Evolutionary conservation across 2,329 filamentous ascomycete species (phyloP).

Genomic region (Xylariaceae sp.): DNA sequence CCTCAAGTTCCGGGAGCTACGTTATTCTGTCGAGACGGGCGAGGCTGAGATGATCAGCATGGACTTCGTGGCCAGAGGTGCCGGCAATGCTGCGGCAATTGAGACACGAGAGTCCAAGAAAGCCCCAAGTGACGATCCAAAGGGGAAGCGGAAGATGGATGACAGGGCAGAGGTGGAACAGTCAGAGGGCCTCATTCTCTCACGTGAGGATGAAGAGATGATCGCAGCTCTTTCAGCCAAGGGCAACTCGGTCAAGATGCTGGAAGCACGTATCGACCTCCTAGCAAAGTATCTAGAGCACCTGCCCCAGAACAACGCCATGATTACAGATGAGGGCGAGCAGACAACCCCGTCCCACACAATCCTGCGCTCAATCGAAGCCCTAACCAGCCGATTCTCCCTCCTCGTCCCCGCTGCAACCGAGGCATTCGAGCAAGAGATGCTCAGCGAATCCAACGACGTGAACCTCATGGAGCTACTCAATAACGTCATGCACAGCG

Average conservation of each 20-base stretch:
- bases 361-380: conserved; percentile 83
- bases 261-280: conserved; percentile 71
- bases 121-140: conserved; percentile 41
- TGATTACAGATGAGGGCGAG: conserved; percentile 29
- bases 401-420: conserved; percentile 71
- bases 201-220: conserved; percentile 57
- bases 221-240: conserved; percentile 73
- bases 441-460: conserved; percentile 76
- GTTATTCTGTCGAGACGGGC: conserved; percentile 86
- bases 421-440: conserved; percentile 64
- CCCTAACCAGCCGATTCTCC: conserved; percentile 76
- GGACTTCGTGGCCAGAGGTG: conserved; percentile 83
- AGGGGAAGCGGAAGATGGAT: conserved; percentile 48
- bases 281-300: conserved; percentile 72
- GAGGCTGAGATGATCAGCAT: conserved; percentile 98
- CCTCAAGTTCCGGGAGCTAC: conserved; percentile 76
- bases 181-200: conserved; percentile 43
- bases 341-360: conserved; percentile 55
- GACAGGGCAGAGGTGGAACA: conserved; percentile 27
- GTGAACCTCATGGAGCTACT: conserved; percentile 75
- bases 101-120: conserved; percentile 36
- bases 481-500: conserved; percentile 68
- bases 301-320: conserved; percentile 51
- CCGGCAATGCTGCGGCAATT: conserved; percentile 71
- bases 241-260: conserved; percentile 89